Evolutionary conservation across 352 stramenopile species (phyloP), one percentile per base, ranked within the genome.

Genomic region (Lagenidium giganteum): DNA sequence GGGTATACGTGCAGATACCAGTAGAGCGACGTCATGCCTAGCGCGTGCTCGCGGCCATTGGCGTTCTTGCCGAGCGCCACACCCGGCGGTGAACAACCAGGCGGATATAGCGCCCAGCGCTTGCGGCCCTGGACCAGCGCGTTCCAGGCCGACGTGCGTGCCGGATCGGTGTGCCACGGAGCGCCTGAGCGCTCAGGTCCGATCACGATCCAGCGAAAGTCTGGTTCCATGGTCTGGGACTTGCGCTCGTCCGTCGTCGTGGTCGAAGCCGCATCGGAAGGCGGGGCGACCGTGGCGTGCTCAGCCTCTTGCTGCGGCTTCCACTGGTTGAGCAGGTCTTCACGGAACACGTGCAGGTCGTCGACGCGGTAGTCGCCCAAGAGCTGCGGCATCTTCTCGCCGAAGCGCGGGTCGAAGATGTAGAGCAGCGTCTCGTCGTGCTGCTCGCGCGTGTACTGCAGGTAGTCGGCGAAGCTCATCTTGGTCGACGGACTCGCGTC

Each of bases 61-160:
- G 54, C 65, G 26, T 82, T 76, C 40, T 82, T 82, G 38, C 58
- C 50, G 1, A 79, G 56, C 6, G 62, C 54, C 11, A 93, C 65
- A n/a, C 79, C 82, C 4, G 84, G 84, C 5, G 80, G 80, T 1
- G 68, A 68, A 7, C 57, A 72, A n/a, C 79, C 68, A 8, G 93
- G 90, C 24, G 94, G 93, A 56, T 98, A 98, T 5, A 99, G 76
- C 1, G 96, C 78, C 96, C 96, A 99, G 23, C 92, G 76, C 63
- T 99, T 99, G 17, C 74, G 65, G 27, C 96, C 96, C 29, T 96
- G 82, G 5, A 98, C 36, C 9, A 98, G 65, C 9, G 95, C 88
- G 33, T 98, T 98, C 95, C 95, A 99, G 0, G 95, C 96, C 42
- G 94, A 97, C 3, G 96, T 98, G 18, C 86, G 81, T 6, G 97